These are phyloP conservation scores for Malus sylvestris DNA, from an alignment of 306 rosid species.

Conservation along the genomic window DNA sequence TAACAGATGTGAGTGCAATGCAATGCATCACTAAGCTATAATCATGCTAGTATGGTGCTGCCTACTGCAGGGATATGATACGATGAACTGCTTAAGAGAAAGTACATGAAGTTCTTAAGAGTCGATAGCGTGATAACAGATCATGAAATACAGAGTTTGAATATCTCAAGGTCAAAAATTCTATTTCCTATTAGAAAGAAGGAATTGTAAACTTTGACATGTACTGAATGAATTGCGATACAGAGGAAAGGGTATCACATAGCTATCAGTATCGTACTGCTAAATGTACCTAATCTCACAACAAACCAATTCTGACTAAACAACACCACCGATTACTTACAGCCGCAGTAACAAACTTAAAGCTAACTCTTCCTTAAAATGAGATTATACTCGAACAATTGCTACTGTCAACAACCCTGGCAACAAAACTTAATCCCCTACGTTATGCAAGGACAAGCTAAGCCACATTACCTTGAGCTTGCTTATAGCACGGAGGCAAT, in stretches of 20 bases:
- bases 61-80: background rate
- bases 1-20: conserved; percentile 7
- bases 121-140: background rate
- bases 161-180: background rate
- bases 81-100: background rate
- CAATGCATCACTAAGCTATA: conserved; percentile 1
- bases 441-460: background rate
- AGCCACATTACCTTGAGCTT: conserved; percentile 73
- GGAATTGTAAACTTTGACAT: background rate
- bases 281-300: background rate
- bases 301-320: background rate
- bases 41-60: background rate
- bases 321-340: background rate
- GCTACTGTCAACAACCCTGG: background rate
- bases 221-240: background rate
- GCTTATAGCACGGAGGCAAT: conserved; percentile 86
- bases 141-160: background rate
- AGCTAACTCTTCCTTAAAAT: background rate
- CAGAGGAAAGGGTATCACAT: background rate
- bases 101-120: background rate
- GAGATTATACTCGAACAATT: background rate
- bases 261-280: background rate
- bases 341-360: background rate
- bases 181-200: background rate
- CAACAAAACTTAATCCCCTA: background rate